Evolutionary conservation across 305 asterid genomes (phyloP).

Genomic region (Petunia hybrid): DNA sequence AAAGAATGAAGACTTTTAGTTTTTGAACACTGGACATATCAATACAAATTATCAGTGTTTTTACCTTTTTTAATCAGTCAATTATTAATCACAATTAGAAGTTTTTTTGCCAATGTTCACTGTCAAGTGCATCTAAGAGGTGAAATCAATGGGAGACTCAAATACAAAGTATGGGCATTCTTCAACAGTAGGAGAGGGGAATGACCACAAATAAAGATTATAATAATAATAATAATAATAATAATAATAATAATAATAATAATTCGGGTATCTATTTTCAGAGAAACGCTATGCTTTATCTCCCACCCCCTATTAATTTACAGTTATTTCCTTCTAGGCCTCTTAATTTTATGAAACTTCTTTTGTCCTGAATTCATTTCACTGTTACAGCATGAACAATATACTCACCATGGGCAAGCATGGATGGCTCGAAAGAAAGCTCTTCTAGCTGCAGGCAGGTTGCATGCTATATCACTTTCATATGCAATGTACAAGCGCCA

Average conservation of each 20-base stretch:
- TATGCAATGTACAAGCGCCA: conserved; percentile 92
- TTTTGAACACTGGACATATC: background rate
- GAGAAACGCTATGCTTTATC: background rate
- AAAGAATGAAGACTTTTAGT: background rate
- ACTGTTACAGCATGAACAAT: conserved; percentile 24
- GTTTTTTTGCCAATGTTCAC: background rate
- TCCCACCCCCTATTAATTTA: background rate
- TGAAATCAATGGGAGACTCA: background rate
- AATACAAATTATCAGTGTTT: background rate
- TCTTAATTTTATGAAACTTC: background rate
- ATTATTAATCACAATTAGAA: background rate
- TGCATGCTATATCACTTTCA: conserved; percentile 62
- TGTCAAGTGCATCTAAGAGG: background rate
- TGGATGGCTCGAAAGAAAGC: conserved; percentile 92
- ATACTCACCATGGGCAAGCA: conserved; percentile 91
- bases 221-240: too few relatives aligned
- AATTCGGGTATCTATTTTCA: background rate
- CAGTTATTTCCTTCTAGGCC: background rate
- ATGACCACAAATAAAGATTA: conserved; percentile 2
- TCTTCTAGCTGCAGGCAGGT: conserved; percentile 77
- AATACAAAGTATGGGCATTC: background rate
- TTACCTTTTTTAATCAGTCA: background rate
- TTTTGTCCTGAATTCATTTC: conserved; percentile 9
- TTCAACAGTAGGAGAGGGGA: conserved; percentile 17
- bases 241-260: background rate